These are phyloP conservation scores for Kuraishia ogatae DNA, from an alignment of 805 yeast species.

Conservation along the genomic window DNA sequence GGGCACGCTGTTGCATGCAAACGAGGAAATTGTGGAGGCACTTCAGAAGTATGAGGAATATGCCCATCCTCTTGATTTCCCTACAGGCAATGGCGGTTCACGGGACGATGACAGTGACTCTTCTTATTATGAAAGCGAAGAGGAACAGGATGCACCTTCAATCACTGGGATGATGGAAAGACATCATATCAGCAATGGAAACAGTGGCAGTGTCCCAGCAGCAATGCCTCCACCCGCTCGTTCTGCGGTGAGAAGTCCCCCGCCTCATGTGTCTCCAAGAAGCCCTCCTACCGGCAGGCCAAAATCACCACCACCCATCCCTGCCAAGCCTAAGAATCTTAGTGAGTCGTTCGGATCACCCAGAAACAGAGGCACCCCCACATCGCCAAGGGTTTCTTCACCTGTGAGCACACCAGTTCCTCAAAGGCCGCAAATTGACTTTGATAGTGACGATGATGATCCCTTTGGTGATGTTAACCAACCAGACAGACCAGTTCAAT, in stretches of 20 bases:
- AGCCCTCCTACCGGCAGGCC: background rate
- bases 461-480: conserved; percentile 25
- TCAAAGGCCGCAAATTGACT: background rate
- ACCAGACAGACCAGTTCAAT: conserved; percentile 16
- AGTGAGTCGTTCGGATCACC: conserved; percentile 4
- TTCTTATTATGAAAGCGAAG: background rate
- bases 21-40: conserved; percentile 78
- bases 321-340: conserved; percentile 14
- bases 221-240: conserved; percentile 1
- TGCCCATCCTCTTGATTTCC: conserved; percentile 32
- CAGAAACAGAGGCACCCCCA: no score
- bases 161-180: background rate
- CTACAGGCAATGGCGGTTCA: conserved; percentile 29
- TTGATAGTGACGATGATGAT: conserved; percentile 13
- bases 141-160: background rate
- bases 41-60: conserved; percentile 59
- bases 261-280: background rate
- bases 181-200: background rate
- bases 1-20: conserved; percentile 83
- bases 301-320: conserved; percentile 16
- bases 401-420: background rate
- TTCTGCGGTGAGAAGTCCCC: background rate
- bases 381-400: background rate
- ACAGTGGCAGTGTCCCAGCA: background rate
- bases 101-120: conserved; percentile 18